Base-by-base conservation (phyloP, 202 grass and related monocot genomes). In the Dendrocalamus latiflorus region DNA sequence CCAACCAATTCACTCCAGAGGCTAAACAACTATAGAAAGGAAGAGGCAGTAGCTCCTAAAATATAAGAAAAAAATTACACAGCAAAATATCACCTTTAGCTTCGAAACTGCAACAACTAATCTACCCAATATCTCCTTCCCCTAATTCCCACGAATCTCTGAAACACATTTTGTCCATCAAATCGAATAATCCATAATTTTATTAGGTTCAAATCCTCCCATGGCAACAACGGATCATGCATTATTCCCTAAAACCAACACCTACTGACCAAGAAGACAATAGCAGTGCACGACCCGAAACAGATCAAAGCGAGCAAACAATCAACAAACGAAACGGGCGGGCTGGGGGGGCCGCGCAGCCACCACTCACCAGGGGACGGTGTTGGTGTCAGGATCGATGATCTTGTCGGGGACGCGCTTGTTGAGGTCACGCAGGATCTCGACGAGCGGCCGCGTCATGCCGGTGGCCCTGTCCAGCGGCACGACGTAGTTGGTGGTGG, bases 391-490 rank as follows among this genome's bases (percentile, higher is more conserved):
- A 49, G 89, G 68, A 45, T 93, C 87, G 83, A 98, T 91, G 84
- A 98, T 98, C 86, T 98, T 93, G 84, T 98, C 96, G 33, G 96
- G 96, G 56, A 99, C 91, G 72, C 96, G 89, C 89, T 99, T 99
- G 87, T 95, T 99, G 89, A 99, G 91, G 86, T 99, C 96, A 22
- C 96, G 67, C 30, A 99, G 90, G 91, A 99, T 99, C 96, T 99
- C 96, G 12, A 93, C 91, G 30, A 99, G 86, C 48, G 96, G 96
- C 42, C 96, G 87, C 8, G 91, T 95, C 70, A 99, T 71, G 16
- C 89, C 88, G 41, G 89, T 86, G 68, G 88, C 45, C 85, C 87
- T 94, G 86, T 92, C 92, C 38, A 97, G 88, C 33, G 96, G 93
- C 83, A 95, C 96, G 45, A 98, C 93, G 86, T 98, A 98, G 90